Conservation (phyloP, 1,284 basidiomycete species). For the Moesziomyces sp. region DNA sequence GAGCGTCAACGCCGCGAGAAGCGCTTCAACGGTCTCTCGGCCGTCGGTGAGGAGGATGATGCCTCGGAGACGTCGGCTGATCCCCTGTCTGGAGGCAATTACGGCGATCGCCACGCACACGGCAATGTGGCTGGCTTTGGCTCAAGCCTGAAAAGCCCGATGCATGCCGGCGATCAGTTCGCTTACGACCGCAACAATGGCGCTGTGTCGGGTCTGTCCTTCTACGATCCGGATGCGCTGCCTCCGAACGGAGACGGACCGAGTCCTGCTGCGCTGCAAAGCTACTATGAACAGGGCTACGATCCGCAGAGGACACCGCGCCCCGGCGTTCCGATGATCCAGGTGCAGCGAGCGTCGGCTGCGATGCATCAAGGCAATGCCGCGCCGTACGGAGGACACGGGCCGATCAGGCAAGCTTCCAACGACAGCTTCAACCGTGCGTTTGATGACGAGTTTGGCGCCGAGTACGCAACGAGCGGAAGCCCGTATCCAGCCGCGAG, state of each 20-base stretch:
- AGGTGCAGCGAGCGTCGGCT: constrained; percentile 16
- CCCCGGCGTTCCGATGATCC: constrained; percentile 27
- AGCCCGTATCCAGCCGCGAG: constrained; percentile 27
- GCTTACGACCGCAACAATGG: constrained; percentile 34
- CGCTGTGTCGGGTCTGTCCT: constrained; percentile 42
- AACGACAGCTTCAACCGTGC: constrained; percentile 44
- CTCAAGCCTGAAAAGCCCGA: constrained; percentile 7
- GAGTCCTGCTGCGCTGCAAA: constrained; percentile 2
- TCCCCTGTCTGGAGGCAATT: constrained; percentile 35
- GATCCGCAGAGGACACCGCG: constrained; percentile 14
- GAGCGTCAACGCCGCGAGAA: constrained; percentile 24
- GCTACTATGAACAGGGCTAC: constrained; percentile 4
- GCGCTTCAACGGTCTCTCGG: constrained; percentile 22
- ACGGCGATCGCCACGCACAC: constrained; percentile 35
- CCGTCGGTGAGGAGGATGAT: constrained; percentile 45
- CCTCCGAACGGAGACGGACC: constrained; percentile 4
- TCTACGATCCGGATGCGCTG: constrained; percentile 51
- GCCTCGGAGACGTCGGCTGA: constrained; percentile 52
- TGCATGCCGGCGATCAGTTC: constrained; percentile 4
- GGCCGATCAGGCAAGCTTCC: constrained; percentile 25
- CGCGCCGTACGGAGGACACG: neutral
- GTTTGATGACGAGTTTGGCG: constrained; percentile 49
- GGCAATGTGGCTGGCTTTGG: constrained; percentile 14
- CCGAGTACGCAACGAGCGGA: constrained; percentile 13
- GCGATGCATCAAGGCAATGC: neutral